These are phyloP conservation scores for Yarrowia hollandica DNA, from an alignment of 805 yeast species.

Conservation along the genomic window DNA sequence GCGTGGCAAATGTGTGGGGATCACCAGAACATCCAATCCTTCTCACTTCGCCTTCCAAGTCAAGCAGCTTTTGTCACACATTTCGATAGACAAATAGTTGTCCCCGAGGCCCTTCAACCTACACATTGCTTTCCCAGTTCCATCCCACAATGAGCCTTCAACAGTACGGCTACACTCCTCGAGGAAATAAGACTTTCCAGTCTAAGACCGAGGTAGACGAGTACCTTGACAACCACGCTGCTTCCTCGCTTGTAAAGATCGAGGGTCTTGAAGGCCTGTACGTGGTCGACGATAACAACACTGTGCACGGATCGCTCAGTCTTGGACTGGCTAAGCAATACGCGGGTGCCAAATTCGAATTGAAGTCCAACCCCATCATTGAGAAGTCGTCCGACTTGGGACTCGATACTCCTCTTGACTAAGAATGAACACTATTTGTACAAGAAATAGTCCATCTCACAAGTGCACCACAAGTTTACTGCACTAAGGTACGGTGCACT, in stretches of 20 bases:
- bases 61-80: neutral
- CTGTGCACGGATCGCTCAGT: slow-evolving; percentile 7
- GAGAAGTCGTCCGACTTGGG: slow-evolving; percentile 4
- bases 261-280: slow-evolving; percentile 18
- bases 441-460: too few relatives aligned
- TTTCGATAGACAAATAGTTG: neutral
- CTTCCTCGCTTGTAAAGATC: slow-evolving; percentile 10
- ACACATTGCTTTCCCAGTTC: slow-evolving; percentile 4
- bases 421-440: too few relatives aligned
- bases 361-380: neutral
- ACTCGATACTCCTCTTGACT: slow-evolving; percentile 19
- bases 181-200: slow-evolving; percentile 18
- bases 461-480: too few relatives aligned
- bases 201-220: slow-evolving; percentile 8
- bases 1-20: slow-evolving; percentile 23
- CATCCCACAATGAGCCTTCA: slow-evolving; percentile 25
- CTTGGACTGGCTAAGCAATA: neutral
- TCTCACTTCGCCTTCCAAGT: neutral
- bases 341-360: slow-evolving; percentile 17
- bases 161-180: slow-evolving; percentile 19
- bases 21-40: neutral
- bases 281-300: slow-evolving; percentile 12
- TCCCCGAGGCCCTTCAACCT: neutral
- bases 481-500: too few relatives aligned
- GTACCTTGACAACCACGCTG: slow-evolving; percentile 18